A percentile compares a stretch with the other conserved stretches of the same genome.
Evolutionary conservation across 352 stramenopile species (phyloP).

Genomic region (Globisporangium mamillatum): DNA sequence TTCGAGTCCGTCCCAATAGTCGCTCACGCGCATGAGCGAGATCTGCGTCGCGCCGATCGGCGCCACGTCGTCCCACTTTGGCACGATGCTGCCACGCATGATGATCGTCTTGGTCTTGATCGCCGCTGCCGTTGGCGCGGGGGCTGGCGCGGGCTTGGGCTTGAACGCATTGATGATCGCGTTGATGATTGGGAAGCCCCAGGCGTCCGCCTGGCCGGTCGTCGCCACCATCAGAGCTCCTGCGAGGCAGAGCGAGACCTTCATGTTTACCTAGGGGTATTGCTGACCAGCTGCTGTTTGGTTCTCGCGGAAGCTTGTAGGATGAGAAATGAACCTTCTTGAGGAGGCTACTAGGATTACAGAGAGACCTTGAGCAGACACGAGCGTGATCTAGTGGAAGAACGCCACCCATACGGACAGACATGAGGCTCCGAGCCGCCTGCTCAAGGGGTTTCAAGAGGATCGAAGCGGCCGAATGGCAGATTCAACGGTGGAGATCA

Average conservation of each 20-base stretch:
- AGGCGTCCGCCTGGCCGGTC: slow-evolving; percentile 1
- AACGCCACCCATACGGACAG: too few relatives aligned
- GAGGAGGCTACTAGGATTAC: neutral
- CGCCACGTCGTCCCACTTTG: slow-evolving; percentile 10
- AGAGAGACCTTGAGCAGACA: too few relatives aligned
- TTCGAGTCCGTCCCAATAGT: slow-evolving; percentile 8
- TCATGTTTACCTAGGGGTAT: neutral
- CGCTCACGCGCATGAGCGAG: slow-evolving; percentile 3
- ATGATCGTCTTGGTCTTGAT: slow-evolving; percentile 8
- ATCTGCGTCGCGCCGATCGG: slow-evolving; percentile 5
- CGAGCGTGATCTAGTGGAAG: neutral
- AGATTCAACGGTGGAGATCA: neutral
- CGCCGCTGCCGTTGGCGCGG: neutral
- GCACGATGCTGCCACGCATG: slow-evolving; percentile 9
- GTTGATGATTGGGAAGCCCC: neutral
- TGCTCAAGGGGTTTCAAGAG: neutral
- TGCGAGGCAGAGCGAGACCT: slow-evolving; percentile 10
- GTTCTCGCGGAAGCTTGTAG: neutral
- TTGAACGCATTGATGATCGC: slow-evolving; percentile 2
- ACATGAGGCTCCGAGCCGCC: too few relatives aligned
- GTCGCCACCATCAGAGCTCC: neutral
- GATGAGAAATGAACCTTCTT: neutral
- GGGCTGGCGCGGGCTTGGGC: neutral
- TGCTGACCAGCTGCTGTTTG: neutral
- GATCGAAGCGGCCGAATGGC: neutral